These are phyloP conservation scores for Tetrahymena thermophila DNA, from an alignment of 73 alveolate species.

Conservation along the genomic window DNA sequence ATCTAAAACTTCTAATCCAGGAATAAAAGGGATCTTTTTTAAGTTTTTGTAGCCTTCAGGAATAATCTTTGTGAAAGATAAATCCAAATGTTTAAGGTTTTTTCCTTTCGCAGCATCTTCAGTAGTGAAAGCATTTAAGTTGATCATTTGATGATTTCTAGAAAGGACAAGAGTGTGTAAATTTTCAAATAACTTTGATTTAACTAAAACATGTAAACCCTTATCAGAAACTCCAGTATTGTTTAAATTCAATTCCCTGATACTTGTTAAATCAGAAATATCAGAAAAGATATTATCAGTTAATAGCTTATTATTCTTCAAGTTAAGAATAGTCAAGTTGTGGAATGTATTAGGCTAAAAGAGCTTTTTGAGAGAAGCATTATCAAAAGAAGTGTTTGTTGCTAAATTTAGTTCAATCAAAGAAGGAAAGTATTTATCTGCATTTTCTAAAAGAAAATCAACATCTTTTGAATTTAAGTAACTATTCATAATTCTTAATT, in stretches of 20 bases:
- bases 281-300: neutral
- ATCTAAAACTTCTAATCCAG: neutral
- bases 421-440: neutral
- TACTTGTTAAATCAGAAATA: neutral
- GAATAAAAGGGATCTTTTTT: neutral
- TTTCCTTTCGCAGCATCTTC: neutral
- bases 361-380: neutral
- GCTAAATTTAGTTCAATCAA: neutral
- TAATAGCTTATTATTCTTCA: neutral
- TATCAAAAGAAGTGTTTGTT: neutral
- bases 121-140: neutral
- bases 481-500: neutral
- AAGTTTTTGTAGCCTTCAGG: neutral
- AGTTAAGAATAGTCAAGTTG: neutral
- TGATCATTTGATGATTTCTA: neutral
- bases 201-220: neutral
- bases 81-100: neutral
- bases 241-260: neutral
- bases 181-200: neutral
- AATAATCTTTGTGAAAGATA: neutral
- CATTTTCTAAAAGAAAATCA: neutral
- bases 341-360: neutral
- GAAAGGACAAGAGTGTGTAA: neutral
- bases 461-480: neutral
- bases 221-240: neutral